Evolutionary conservation across 2,329 filamentous ascomycete species (phyloP).

Genomic region (Xylaria hypoxylon): DNA sequence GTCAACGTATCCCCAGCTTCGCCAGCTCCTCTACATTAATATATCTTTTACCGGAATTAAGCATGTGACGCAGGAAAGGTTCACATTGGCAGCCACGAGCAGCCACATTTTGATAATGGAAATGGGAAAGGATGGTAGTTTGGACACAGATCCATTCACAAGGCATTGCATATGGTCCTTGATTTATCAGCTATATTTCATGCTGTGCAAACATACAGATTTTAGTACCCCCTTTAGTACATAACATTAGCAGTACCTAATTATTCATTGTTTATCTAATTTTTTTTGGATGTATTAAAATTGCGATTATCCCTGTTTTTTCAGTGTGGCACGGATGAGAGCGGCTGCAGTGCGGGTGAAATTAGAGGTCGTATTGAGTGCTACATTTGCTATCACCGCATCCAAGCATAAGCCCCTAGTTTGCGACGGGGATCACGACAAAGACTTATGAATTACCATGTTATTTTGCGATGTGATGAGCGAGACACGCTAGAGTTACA

Average conservation of each 20-base stretch:
- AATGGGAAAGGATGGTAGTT: conserved; percentile 13
- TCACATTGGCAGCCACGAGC: conserved; percentile 8
- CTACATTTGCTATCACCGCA: background rate
- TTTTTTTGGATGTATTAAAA: background rate
- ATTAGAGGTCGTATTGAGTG: background rate
- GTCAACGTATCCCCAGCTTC: background rate
- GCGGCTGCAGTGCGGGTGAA: background rate
- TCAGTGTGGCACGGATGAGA: background rate
- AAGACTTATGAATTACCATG: background rate
- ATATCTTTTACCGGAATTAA: conserved; percentile 2
- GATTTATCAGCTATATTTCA: conserved; percentile 33
- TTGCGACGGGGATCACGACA: background rate
- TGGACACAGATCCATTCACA: conserved; percentile 31
- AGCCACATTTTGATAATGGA: background rate
- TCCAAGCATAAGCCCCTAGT: background rate
- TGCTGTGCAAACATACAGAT: conserved; percentile 29
- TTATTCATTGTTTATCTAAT: conserved; percentile 32
- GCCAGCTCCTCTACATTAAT: background rate
- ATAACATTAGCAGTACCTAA: conserved; percentile 35
- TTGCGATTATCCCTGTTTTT: background rate
- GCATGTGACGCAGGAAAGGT: conserved; percentile 3
- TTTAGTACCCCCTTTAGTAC: conserved; percentile 30
- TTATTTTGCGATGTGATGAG: conserved; percentile 13
- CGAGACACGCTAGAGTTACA: background rate
- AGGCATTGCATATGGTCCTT: conserved; percentile 30